phyloP scores from a whole-genome alignment of 805 yeast species.

The Suhomyces emberorum region DNA sequence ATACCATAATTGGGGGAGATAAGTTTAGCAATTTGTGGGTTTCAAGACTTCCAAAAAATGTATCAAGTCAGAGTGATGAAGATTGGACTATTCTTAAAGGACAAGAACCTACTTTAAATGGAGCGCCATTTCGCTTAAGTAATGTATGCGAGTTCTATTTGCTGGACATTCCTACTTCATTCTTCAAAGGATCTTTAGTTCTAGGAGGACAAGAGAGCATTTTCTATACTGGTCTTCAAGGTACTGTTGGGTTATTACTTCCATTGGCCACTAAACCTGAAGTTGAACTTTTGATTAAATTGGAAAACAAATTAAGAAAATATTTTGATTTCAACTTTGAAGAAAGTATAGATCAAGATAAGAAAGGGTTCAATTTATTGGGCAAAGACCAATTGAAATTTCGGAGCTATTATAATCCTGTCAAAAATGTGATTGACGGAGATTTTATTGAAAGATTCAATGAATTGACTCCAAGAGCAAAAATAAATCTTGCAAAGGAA shows the following conservation, averaged over 20 bases:
- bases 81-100: slow-evolving; percentile 39
- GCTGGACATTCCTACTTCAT: slow-evolving; percentile 67
- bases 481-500: slow-evolving; percentile 36
- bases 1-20: slow-evolving; percentile 81
- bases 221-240: slow-evolving; percentile 74
- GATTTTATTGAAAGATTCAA: slow-evolving; percentile 68
- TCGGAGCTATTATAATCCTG: slow-evolving; percentile 81
- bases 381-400: slow-evolving; percentile 68
- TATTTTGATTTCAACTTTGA: slow-evolving; percentile 23
- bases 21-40: slow-evolving; percentile 79
- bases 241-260: slow-evolving; percentile 69
- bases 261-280: slow-evolving; percentile 68
- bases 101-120: slow-evolving; percentile 41
- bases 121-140: slow-evolving; percentile 50
- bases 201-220: slow-evolving; percentile 65
- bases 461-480: slow-evolving; percentile 29
- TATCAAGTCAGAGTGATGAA: slow-evolving; percentile 47
- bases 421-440: slow-evolving; percentile 78
- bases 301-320: slow-evolving; percentile 48
- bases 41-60: slow-evolving; percentile 54
- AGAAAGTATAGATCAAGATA: slow-evolving; percentile 19
- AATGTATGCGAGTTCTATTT: slow-evolving; percentile 56
- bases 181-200: slow-evolving; percentile 52
- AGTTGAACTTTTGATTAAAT: slow-evolving; percentile 49
- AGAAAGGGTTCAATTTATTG: slow-evolving; percentile 36